These are phyloP conservation scores for Rosa rugosa DNA, from an alignment of 306 rosid genomes.

Conservation along the genomic window DNA sequence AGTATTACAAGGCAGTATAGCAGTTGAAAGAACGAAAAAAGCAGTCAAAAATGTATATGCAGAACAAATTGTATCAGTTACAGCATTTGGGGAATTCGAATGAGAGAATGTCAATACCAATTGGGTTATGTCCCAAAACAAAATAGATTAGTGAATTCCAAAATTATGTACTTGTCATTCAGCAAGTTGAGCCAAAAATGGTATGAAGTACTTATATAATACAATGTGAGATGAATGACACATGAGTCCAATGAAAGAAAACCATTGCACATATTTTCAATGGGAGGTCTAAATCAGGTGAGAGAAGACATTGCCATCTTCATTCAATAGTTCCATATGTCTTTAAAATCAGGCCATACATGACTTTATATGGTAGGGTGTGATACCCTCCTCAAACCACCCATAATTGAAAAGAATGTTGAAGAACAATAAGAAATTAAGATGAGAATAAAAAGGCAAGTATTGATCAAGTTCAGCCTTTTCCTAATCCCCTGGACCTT, in stretches of 20 bases:
- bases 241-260: background rate
- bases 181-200: background rate
- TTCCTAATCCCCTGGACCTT: background rate
- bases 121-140: background rate
- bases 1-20: background rate
- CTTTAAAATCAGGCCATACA: background rate
- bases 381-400: background rate
- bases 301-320: background rate
- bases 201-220: background rate
- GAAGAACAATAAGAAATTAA: background rate
- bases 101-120: background rate
- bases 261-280: background rate
- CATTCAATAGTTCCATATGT: background rate
- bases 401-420: background rate
- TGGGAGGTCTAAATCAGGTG: background rate
- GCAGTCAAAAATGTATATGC: background rate
- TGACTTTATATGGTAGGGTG: background rate
- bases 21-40: background rate
- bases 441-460: background rate
- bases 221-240: background rate
- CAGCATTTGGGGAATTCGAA: background rate
- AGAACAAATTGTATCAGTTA: background rate
- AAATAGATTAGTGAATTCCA: background rate
- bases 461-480: background rate
- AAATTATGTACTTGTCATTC: background rate